These are phyloP conservation scores for Pugionium dolabratum DNA, from an alignment of 345 rosid species.

Conservation along the genomic window DNA sequence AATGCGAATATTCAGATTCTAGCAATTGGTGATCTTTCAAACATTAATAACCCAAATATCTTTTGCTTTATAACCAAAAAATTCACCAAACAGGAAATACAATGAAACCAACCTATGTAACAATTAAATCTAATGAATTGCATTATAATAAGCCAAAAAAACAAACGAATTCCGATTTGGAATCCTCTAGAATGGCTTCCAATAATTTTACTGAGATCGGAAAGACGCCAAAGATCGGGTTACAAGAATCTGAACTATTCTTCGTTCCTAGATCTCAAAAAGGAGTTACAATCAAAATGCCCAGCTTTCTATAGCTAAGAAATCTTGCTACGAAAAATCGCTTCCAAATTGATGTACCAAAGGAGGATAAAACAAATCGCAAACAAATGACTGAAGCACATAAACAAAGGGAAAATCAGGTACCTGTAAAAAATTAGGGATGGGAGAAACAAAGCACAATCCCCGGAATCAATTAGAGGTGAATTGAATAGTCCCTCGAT, in stretches of 20 bases:
- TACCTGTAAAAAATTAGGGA: slow-evolving; percentile 21
- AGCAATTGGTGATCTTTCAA: not conserved
- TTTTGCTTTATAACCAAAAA: not conserved
- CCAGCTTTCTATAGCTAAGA: not conserved
- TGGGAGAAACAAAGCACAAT: slow-evolving; percentile 15
- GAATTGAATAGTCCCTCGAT: slow-evolving; percentile 3
- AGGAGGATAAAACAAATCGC: not conserved
- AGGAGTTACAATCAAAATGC: not conserved
- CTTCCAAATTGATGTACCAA: not conserved
- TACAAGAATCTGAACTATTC: not conserved
- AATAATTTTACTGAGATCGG: not conserved
- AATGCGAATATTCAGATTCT: not conserved
- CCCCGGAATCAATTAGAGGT: slow-evolving; percentile 24
- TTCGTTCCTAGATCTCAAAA: not conserved
- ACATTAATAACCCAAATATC: not conserved
- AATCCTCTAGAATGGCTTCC: not conserved
- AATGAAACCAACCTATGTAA: not conserved
- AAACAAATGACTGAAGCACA: not conserved
- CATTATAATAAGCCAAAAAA: too few relatives aligned
- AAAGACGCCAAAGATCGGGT: not conserved
- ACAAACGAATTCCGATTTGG: not conserved
- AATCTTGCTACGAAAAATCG: not conserved
- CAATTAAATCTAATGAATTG: not conserved
- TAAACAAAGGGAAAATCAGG: not conserved
- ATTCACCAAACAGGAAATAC: slow-evolving; percentile 1